Evolutionary conservation across 176 grass and related monocot genomes (phyloP).

Genomic region (Paspalum notatum): DNA sequence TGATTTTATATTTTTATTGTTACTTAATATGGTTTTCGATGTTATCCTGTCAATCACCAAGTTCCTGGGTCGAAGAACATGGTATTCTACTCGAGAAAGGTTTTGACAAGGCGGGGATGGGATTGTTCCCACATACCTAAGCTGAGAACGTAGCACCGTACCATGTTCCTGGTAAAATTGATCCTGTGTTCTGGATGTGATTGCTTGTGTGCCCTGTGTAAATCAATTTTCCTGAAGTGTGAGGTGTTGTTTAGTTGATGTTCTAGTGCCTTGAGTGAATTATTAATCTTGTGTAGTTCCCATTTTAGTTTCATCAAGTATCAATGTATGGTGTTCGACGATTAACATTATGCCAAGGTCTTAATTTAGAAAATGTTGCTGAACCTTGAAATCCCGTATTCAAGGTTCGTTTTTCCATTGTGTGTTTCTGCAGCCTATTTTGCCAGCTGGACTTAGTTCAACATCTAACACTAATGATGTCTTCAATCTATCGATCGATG

Average conservation of each 20-base stretch:
- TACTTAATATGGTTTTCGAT: background rate
- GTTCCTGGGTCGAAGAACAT: no score
- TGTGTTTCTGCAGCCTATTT: background rate
- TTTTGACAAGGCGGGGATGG: no score
- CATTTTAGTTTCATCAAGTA: slow-evolving; percentile 4
- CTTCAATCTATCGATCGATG: background rate
- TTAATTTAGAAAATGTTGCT: background rate
- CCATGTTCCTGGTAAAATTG: background rate
- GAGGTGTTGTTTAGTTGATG: background rate
- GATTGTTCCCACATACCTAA: no score
- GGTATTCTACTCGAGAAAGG: no score
- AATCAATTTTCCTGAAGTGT: background rate
- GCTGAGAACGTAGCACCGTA: no score
- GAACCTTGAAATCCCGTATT: background rate
- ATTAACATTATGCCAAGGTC: background rate
- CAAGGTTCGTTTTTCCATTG: background rate
- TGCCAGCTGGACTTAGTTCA: background rate
- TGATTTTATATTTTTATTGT: background rate
- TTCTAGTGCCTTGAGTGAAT: background rate
- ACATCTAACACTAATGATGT: background rate
- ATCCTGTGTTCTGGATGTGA: background rate
- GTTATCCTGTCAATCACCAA: background rate
- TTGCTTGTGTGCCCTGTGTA: background rate
- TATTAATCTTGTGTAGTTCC: background rate
- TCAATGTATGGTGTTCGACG: background rate